Base-by-base conservation (phyloP, 768 basidiomycete species). In the Termitomyces sp. region DNA sequence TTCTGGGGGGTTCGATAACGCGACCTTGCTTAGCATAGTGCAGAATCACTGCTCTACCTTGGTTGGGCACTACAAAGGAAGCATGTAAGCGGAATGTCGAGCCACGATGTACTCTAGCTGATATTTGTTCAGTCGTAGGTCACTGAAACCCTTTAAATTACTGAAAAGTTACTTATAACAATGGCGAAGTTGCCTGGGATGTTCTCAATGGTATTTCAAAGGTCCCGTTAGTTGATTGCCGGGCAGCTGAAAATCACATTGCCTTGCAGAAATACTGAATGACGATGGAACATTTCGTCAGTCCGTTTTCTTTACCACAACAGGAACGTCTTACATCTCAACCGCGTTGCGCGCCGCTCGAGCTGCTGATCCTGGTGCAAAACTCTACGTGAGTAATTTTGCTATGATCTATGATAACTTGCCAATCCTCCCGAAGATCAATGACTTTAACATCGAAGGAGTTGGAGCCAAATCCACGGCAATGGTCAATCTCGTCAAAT, bases 381-480 rank as follows among this genome's bases (percentile, higher is more conserved):
- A 83, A 66, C 77, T 85, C 55, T 84, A 82, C 63, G 79, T 82
- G 55, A 51, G 70, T 50, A 12, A 16, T 35, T 10, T 9, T 37
- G 17, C 11, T 25, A n/a, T 14, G 2, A 11, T 8, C 0, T 45
- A 7, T 28, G 3, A 19, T 28, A 3, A 39, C 11, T n/a, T 21
- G 8, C 19, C n/a, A 4, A 23, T 10, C 14, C 11, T 12, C 43
- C 25, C 23, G 27, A 14, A 73, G 71, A 71, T 73, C 49, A 76
- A 75, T 53, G 74, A 76, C 60, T 76, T 69, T 64, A 73, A 78
- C 52, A 69, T 77, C 52, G 76, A 77, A 54, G 68, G 67, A 5
- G 67, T 73, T 37, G 78, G 79, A 34, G 71, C 78, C 30, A 86
- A 86, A 64, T 73, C 82, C 16, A 79, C 81, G 42, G 77, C 79